Conservation (phyloP, 2,329 filamentous ascomycete genomes). For the Diaporthe destruens region DNA sequence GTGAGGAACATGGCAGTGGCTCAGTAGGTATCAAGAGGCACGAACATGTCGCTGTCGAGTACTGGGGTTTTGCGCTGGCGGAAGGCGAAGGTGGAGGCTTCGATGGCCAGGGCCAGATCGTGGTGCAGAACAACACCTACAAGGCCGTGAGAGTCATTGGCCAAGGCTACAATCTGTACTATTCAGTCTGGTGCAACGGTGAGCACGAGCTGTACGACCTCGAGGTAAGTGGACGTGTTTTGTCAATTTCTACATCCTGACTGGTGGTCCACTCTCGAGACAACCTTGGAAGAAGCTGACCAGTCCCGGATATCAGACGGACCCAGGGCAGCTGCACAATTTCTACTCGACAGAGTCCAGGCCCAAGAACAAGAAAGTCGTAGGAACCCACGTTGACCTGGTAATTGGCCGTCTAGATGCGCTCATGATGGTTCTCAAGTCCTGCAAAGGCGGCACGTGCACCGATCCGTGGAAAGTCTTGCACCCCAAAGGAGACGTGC, state of each 20-base stretch:
- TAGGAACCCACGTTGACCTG: conserved; percentile 5
- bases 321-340: conserved; percentile 41
- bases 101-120: conserved; percentile 35
- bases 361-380: conserved; percentile 42
- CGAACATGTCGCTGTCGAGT: conserved; percentile 64
- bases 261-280: neutral
- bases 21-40: conserved; percentile 47
- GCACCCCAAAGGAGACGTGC: conserved; percentile 37
- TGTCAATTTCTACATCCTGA: neutral
- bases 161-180: conserved; percentile 68
- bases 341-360: conserved; percentile 18
- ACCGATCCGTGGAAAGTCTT: conserved; percentile 43
- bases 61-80: conserved; percentile 55
- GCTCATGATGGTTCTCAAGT: conserved; percentile 44
- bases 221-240: conserved; percentile 52
- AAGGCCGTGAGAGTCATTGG: conserved; percentile 65
- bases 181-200: conserved; percentile 75
- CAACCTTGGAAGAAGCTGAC: conserved; percentile 9
- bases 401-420: conserved; percentile 43
- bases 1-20: neutral
- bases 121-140: conserved; percentile 57
- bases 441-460: conserved; percentile 42
- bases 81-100: conserved; percentile 47
- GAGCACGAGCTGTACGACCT: conserved; percentile 74
- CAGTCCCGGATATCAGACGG: conserved; percentile 1